Conservation (phyloP, 192 early-diverging fungal species). For the Coemansia sp. region DNA sequence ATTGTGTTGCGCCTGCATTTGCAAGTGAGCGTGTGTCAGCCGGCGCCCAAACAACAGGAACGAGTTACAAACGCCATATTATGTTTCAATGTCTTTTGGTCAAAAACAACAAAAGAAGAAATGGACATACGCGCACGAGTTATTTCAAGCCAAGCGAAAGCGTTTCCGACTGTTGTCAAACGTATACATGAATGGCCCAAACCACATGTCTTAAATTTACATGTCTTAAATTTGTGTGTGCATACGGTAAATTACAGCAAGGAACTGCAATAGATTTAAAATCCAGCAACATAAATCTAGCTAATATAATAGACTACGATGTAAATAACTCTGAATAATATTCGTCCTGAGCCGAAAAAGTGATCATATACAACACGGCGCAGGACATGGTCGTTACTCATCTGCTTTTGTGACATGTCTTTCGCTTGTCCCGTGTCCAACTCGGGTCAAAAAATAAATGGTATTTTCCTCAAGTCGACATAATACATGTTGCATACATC, state of each 20-base stretch:
- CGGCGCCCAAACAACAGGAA: neutral
- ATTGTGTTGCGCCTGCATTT: neutral
- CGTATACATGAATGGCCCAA: too few species aligned
- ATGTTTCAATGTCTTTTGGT: neutral
- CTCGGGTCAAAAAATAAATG: neutral
- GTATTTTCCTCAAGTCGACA: neutral
- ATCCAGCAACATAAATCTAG: too few species aligned
- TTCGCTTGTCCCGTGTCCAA: neutral
- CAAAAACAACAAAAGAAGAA: neutral
- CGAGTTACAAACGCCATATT: neutral
- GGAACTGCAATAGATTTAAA: too few species aligned
- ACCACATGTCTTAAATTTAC: too few species aligned
- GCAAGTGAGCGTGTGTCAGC: neutral
- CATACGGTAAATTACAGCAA: too few species aligned
- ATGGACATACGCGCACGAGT: neutral
- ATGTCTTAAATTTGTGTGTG: too few species aligned
- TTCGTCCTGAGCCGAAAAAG: neutral
- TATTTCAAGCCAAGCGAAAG: too few species aligned
- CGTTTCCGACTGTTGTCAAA: too few species aligned
- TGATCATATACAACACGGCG: neutral
- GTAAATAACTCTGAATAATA: neutral
- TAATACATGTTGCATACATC: neutral
- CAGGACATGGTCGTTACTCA: neutral
- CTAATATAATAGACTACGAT: too few species aligned
- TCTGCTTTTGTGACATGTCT: too few species aligned